Conservation (phyloP, 257 asterid genomes). For the Rauvolfia tetraphylla region DNA sequence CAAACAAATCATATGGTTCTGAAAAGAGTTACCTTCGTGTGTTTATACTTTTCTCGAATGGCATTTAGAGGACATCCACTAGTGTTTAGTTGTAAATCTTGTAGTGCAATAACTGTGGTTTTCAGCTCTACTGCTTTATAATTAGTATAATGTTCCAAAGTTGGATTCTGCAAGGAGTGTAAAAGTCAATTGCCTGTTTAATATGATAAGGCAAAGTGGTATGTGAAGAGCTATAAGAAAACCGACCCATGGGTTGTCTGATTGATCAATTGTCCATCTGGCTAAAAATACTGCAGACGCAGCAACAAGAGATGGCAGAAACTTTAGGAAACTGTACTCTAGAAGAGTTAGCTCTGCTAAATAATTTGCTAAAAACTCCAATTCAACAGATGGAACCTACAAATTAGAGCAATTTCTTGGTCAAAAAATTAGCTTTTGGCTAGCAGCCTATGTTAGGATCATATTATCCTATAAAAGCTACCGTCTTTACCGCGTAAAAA, state of each 20-base stretch:
- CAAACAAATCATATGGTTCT: background rate
- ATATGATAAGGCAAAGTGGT: background rate
- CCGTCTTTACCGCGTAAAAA: conserved; percentile 57
- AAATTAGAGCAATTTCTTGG: conserved; percentile 23
- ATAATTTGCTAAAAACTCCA: conserved; percentile 91
- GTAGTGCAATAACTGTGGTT: conserved; percentile 56
- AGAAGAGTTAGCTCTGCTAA: conserved; percentile 79
- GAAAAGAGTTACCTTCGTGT: conserved; percentile 51
- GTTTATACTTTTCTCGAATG: conserved; percentile 82
- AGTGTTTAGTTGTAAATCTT: conserved; percentile 62
- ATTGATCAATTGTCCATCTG: conserved; percentile 95
- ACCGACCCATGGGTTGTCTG: conserved; percentile 92
- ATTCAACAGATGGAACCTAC: conserved; percentile 86
- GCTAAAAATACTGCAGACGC: conserved; percentile 96
- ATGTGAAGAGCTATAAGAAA: conserved; percentile 20
- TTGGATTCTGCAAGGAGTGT: conserved; percentile 60
- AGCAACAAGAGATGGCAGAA: conserved; percentile 83
- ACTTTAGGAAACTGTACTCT: conserved; percentile 76
- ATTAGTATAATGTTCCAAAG: conserved; percentile 81
- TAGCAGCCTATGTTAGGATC: background rate
- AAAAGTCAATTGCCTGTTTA: conserved; percentile 6
- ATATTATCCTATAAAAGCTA: conserved; percentile 11
- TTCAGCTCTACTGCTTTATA: conserved; percentile 54
- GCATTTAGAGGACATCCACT: conserved; percentile 44
- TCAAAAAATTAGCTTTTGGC: conserved; percentile 12